phyloP scores from a whole-genome alignment of 164 flowering plant genomes.

The Macadamia integrifolia region DNA sequence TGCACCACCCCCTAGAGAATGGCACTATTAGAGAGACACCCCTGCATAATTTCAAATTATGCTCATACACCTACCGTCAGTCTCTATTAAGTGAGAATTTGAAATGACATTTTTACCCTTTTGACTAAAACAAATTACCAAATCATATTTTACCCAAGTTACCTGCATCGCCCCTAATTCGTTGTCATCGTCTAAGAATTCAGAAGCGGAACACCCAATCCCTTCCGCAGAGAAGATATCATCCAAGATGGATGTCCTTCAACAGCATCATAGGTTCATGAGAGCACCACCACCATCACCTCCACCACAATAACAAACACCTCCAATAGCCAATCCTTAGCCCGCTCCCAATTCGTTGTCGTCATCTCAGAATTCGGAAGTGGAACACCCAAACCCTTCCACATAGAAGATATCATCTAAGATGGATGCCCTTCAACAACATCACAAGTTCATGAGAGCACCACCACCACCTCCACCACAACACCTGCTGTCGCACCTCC shows the following conservation, averaged over 20 bases:
- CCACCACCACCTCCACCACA: constrained; percentile 33
- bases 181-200: too few species aligned
- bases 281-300: constrained; percentile 41
- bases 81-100: too few species aligned
- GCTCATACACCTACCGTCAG: too few species aligned
- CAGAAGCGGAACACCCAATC: background rate
- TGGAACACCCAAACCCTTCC: background rate
- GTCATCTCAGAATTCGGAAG: too few species aligned
- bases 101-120: too few species aligned
- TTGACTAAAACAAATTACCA: too few species aligned
- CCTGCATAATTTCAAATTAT: too few species aligned
- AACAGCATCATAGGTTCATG: constrained; percentile 37
- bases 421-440: constrained; percentile 23
- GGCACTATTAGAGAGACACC: too few species aligned
- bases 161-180: background rate
- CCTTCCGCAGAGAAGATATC: background rate
- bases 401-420: background rate
- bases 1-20: too few species aligned
- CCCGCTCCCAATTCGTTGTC: constrained; percentile 1
- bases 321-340: constrained; percentile 34
- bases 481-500: constrained; percentile 3
- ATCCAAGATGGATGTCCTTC: constrained; percentile 13
- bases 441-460: constrained; percentile 42
- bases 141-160: too few species aligned
- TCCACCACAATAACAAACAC: constrained; percentile 30